Base-by-base conservation (phyloP, 306 rosid genomes). In the Astragalus membranaceus region DNA sequence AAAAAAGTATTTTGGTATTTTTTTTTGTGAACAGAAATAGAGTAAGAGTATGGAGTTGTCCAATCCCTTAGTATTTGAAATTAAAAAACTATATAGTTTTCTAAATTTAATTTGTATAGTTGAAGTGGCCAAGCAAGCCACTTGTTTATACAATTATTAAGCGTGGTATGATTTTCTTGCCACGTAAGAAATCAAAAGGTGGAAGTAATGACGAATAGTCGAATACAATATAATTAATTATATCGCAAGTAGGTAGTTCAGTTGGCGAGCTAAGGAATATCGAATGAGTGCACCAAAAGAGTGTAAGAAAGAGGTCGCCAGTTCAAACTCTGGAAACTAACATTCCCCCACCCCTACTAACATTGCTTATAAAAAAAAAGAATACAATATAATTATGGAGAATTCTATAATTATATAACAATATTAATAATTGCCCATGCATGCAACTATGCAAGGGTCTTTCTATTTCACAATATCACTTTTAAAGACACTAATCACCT, bases 401-500 rank as follows among this genome's bases (percentile, higher is more conserved):
- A 20, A 2, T 20, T 20, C 23, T 20, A 20, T 0, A 20, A 20
- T 20, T 20, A 20, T 5, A 6, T 7, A 15, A 30, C 11, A 58
- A 67, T 58, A 55, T 10, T 23, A 36, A 20, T 13, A 47, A 60
- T 61, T 72, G 76, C 8, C 48, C 49, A 51, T 16, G 46, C 32
- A 44, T 29, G 23, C 9, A 48, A 5, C 37, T 20, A 44, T 29
- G 23, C 9, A 48, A 5, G 35, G 39, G 10, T 66, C n/a, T 39
- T 58, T 65, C 37, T 12, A 46, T 36, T 65, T 44, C 48, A 8
- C 4, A 41, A 10, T 7, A 42, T 17, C 20, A 46, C 61, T 70
- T 75, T 74, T 13, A 4, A 29, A 52, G 8, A 44, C 50, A 30
- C 53, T 64, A 75, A 63, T 49, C 74, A 64, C 30, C 51, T 11